Base-by-base conservation (phyloP, 306 rosid species). In the Adenanthera pavonina region DNA sequence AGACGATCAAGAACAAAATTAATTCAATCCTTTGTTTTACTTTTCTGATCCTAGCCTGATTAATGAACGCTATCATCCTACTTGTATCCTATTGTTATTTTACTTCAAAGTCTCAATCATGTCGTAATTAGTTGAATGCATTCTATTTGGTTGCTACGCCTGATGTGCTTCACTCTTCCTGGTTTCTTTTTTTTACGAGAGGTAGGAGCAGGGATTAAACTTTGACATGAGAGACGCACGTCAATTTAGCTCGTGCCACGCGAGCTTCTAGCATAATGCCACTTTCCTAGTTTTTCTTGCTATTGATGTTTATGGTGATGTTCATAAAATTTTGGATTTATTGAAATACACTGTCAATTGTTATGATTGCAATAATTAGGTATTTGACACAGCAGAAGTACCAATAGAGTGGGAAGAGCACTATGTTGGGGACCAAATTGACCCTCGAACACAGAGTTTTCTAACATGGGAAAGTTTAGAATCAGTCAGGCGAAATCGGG, bases 391-490 rank as follows among this genome's bases (percentile, higher is more conserved):
- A 47, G 99, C 98, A 74, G 97, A 88, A 4, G 97, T 91, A 44
- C 94, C 98, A 14, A 96, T 96, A 54, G 97, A 93, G 84, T 93
- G 99, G 99, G 99, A 96, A 86, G 99, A 96, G 54, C 97, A 96
- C 84, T 91, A 89, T 53, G 98, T 93, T 48, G 92, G 97, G 67
- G 84, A 85, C 12, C 81, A 90, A 81, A 88, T 96, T 19, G 99
- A 96, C 84, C 97, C 96, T 7, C 85, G 94, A 82, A 96, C 99
- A 6, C 97, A 96, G 77, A 96, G 99, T 86, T 96, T 92, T 77
- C 84, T 96, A 2, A 93, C 99, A 82, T 96, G 97, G 99, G 99
- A 96, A 83, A 96, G 99, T 84, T 88, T 96, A 64, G 99, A 93
- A 82, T 96, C 99, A 0, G 97, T 96, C 8, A 82, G 97, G 74